Percentiles rank a stretch among this genome's conserved stretches.
phyloP scores from a whole-genome alignment of 768 basidiomycete species.

The Hortiboletus flavorubellus region DNA sequence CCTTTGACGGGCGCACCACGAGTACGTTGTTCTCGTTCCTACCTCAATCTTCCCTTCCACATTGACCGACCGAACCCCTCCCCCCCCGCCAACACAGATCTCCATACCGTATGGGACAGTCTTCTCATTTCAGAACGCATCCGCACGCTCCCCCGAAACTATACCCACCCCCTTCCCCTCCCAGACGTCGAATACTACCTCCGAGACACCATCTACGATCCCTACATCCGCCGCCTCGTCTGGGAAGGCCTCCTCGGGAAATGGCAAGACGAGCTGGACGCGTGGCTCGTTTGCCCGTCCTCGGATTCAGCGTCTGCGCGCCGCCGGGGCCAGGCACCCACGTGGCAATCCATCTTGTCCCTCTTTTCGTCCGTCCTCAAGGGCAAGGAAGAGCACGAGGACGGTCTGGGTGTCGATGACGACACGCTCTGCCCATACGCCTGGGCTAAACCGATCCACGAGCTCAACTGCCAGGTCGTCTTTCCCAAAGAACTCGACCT shows the following conservation, averaged over 20 bases:
- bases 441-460: slow-evolving; percentile 73
- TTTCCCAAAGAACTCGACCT: slow-evolving; percentile 73
- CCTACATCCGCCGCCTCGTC: slow-evolving; percentile 82
- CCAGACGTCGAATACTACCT: slow-evolving; percentile 63
- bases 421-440: slow-evolving; percentile 66
- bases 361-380: background rate
- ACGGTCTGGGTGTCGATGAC: slow-evolving; percentile 45
- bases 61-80: background rate
- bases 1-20: slow-evolving; percentile 66
- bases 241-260: slow-evolving; percentile 76
- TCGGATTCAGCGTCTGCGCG: background rate
- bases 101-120: slow-evolving; percentile 88
- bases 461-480: slow-evolving; percentile 77
- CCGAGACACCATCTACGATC: slow-evolving; percentile 80
- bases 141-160: slow-evolving; percentile 69
- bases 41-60: background rate
- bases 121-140: slow-evolving; percentile 80
- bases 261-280: slow-evolving; percentile 56
- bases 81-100: slow-evolving; percentile 39
- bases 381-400: slow-evolving; percentile 8
- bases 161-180: slow-evolving; percentile 69
- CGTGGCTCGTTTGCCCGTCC: slow-evolving; percentile 69
- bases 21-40: slow-evolving; percentile 44
- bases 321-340: slow-evolving; percentile 10
- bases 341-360: slow-evolving; percentile 27